These are phyloP conservation scores for Fomitopsis pulvina DNA, from an alignment of 768 basidiomycete species.

Conservation along the genomic window DNA sequence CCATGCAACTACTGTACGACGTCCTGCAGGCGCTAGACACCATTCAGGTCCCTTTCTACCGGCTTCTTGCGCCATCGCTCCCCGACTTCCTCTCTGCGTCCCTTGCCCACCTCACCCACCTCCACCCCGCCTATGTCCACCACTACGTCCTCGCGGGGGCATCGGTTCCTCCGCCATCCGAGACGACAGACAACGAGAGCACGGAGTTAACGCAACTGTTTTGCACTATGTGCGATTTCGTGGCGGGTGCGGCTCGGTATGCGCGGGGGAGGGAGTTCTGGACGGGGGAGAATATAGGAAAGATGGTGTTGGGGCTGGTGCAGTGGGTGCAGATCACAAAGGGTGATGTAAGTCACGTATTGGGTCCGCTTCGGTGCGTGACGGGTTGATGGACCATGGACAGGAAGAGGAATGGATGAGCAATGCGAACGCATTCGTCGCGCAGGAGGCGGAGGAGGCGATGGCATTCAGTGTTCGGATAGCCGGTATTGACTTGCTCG, in stretches of 20 bases:
- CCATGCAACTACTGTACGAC: neutral
- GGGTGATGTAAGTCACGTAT: conserved; percentile 65
- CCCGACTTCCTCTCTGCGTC: conserved; percentile 51
- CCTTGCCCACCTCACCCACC: conserved; percentile 49
- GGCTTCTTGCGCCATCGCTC: conserved; percentile 57
- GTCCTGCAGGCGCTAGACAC: conserved; percentile 63
- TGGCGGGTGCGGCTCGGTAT: conserved; percentile 57
- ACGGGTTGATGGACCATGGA: neutral
- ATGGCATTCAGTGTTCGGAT: conserved; percentile 76
- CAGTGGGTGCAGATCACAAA: conserved; percentile 81
- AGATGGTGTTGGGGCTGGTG: conserved; percentile 51
- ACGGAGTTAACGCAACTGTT: conserved; percentile 74
- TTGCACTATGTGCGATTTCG: conserved; percentile 75
- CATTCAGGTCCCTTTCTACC: conserved; percentile 78
- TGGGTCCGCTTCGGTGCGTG: neutral
- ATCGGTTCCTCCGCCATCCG: conserved; percentile 55
- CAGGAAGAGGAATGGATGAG: conserved; percentile 90
- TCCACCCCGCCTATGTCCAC: conserved; percentile 53
- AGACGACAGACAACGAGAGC: conserved; percentile 46
- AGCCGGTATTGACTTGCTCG: conserved; percentile 78
- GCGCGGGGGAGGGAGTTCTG: conserved; percentile 66
- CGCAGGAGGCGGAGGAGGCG: conserved; percentile 91
- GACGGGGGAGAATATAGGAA: conserved; percentile 38
- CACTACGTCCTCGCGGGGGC: conserved; percentile 56
- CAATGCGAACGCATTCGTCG: conserved; percentile 88